Evolutionary conservation across 176 grass and related monocot species (phyloP), one percentile per base, ranked within the genome.

Genomic region (Oryza punctata): DNA sequence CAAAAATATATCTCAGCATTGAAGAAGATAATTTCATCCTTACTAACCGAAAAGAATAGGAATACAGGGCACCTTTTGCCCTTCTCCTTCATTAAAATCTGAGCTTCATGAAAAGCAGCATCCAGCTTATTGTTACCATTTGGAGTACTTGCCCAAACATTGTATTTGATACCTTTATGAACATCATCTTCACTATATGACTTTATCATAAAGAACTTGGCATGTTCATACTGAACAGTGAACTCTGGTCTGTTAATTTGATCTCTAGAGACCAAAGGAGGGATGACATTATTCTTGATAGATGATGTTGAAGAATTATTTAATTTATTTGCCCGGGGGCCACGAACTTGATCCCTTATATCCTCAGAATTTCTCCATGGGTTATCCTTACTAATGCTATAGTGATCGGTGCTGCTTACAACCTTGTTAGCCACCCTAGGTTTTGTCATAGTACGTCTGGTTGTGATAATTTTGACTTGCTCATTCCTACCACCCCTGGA

Each of bases 141-240:
- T 29, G 86, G 80, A 65, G 94, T 97, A 83, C 94, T 97, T 76
- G 94, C 84, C 94, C 92, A 94, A 67, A 97, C 92, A 57, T 87
- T 92, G 50, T 92, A 94, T 66, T 94, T 94, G 49, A 97, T 81
- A 78, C 92, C 86, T 78, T 94, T 92, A 85, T 89, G 91, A 87
- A 97, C 84, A 63, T 94, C 95, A 82, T 94, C 91, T 88, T 97
- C 90, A 78, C 92, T 94, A 72, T 87, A 94, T 18, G 95, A 97
- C 44, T 97, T 94, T 72, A 97, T 97, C 85, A 97, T 91, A 59
- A 94, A 94, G 87, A 97, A 97, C 77, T 83, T 97, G 65, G 95
- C 95, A 70, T 89, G 87, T 7, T 82, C 73, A 67, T 94, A 92
- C 27, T 87, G 86, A 65, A 92, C 78, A 75, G 73, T 21, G 57